Base-by-base conservation (phyloP, 345 rosid species). In the Dipteronia dyeriana region DNA sequence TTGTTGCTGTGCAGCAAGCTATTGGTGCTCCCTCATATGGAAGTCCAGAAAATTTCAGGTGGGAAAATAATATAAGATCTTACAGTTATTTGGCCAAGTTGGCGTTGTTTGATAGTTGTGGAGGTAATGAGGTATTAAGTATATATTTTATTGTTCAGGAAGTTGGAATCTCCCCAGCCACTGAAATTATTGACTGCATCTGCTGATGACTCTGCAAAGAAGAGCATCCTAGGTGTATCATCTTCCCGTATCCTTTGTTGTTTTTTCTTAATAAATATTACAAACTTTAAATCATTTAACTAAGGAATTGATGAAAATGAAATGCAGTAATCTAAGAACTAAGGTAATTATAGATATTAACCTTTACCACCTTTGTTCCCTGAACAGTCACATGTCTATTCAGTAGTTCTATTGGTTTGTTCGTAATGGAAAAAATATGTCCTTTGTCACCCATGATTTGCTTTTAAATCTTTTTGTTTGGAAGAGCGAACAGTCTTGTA, bases 221-320 rank as follows among this genome's bases (percentile, higher is more conserved):
- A 88, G 83, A 90, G 85, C 49, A 76, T 81, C 77, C 87, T 94
- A 63, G 93, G 97, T 70, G 80, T 79, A 80, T 81, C 89, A 78
- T 82, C 91, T 45, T 86, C 94, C 45, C 83, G 99, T 96, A 96
- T 96, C 99, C 99, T 89, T 82, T 47, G 53, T 75, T 68, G 5
- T 77, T 73, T 62, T 19, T 39, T 54, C 38, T 16, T 63, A 51
- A 47, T 9, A 23, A 23, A 69, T 45, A 2, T 60, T 62, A 43
- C 9, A 5, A 41, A 34, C 34, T 60, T 10, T 19, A 54, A 63
- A 19, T 14, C 19, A 23, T 74, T 74, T 9, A 23, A 63, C 16
- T 20, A 16, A 25, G 23, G 25, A 49, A 47, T 19, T 5, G 43
- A 7, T 63, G 19, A 47, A 74, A 9, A 10, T 56, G 25, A 74